phyloP scores from a whole-genome alignment of 208 protist genomes.

The Leishmania lainsoni region DNA sequence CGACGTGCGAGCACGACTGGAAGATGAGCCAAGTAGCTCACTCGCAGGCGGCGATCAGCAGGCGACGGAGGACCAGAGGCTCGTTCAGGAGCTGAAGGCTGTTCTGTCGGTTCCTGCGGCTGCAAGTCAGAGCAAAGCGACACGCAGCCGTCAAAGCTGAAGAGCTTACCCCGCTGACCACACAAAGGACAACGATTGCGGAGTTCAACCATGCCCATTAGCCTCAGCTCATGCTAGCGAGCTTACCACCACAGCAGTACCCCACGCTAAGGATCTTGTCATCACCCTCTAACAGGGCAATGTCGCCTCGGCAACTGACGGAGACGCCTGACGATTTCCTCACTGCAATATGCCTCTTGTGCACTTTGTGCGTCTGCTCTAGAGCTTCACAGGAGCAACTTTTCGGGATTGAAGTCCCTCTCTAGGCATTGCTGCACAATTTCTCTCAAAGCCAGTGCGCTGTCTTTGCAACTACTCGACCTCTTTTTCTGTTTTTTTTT shows the following conservation, averaged over 20 bases:
- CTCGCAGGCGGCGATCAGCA: neutral
- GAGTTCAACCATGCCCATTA: neutral
- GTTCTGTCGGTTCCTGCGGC: neutral
- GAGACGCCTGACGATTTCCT: neutral
- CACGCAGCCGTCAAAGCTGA: neutral
- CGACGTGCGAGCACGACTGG: conserved; percentile 35
- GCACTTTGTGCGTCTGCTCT: neutral
- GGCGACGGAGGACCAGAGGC: neutral
- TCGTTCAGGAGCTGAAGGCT: conserved; percentile 1
- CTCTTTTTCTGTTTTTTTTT: neutral
- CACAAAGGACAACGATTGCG: too few species aligned
- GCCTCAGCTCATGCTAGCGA: neutral
- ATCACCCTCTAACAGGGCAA: neutral
- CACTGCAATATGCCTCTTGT: neutral
- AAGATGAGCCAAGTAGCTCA: conserved; percentile 5
- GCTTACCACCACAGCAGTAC: neutral
- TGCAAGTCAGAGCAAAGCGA: neutral
- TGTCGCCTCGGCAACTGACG: neutral
- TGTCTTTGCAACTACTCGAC: neutral
- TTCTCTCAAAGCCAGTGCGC: neutral
- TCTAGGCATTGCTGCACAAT: neutral
- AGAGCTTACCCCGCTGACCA: too few species aligned
- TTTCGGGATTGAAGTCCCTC: neutral
- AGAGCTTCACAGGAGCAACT: neutral
- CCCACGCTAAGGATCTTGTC: neutral